phyloP scores from a whole-genome alignment of 2,329 filamentous ascomycete genomes.

The Neonectria ditissima region DNA sequence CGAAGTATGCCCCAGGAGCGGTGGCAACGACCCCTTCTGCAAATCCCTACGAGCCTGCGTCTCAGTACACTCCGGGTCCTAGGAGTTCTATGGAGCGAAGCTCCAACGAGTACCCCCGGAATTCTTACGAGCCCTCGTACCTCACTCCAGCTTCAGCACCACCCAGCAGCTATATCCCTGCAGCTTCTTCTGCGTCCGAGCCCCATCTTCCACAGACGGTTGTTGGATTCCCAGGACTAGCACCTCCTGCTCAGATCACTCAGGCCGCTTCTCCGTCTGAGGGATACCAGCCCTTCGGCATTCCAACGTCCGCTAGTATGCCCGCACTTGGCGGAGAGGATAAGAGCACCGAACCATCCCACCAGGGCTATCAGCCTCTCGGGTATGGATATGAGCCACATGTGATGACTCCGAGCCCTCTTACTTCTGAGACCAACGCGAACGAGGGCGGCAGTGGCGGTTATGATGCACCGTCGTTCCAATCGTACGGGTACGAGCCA shows the following conservation, averaged over 20 bases:
- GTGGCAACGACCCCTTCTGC: constrained; percentile 31
- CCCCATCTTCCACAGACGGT: constrained; percentile 9
- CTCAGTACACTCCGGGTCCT: constrained; percentile 62
- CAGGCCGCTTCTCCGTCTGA: constrained; percentile 30
- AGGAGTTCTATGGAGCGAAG: constrained; percentile 44
- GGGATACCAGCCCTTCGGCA: constrained; percentile 48
- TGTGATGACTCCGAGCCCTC: constrained; percentile 46
- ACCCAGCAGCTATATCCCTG: constrained; percentile 36
- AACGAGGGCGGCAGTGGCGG: constrained; percentile 53
- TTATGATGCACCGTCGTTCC: constrained; percentile 73
- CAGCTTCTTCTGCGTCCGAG: constrained; percentile 29
- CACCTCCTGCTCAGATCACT: constrained; percentile 43
- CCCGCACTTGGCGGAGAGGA: constrained; percentile 25
- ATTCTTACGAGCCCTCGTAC: constrained; percentile 53
- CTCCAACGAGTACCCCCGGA: constrained; percentile 48
- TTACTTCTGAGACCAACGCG: constrained; percentile 21
- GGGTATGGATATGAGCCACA: constrained; percentile 66
- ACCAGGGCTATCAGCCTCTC: constrained; percentile 58
- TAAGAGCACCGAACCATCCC: constrained; percentile 32
- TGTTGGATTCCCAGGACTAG: constrained; percentile 32
- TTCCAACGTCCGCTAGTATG: constrained; percentile 42
- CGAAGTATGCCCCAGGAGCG: constrained; percentile 52
- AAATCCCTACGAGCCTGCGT: constrained; percentile 53
- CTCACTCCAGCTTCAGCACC: constrained; percentile 26
- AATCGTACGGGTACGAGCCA: constrained; percentile 69